Base-by-base conservation (phyloP, 768 basidiomycete species). In the Termitomyces sp. region DNA sequence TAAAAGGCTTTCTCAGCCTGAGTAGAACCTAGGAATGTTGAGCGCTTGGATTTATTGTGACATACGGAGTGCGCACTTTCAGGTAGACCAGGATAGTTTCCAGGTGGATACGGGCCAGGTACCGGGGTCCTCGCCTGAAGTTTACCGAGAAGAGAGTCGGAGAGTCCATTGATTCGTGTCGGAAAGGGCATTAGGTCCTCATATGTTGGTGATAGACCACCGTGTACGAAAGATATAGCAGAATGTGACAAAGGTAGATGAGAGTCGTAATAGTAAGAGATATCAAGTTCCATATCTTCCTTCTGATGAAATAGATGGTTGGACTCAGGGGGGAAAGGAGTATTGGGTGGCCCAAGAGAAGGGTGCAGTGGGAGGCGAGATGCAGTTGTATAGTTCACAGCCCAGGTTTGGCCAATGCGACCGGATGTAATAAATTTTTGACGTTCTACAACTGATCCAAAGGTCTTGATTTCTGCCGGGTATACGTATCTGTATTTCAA, bases 141-240 rank as follows among this genome's bases (percentile, higher is more conserved):
- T 68, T 86, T 91, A 50, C 63, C 64, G 23, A 99, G 74, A 31
- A 99, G 76, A 0, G 84, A 82, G 5, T 73, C 70, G 1, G 87
- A 86, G 37, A 98, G 66, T 4, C 77, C 74, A 67, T 98, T 99
- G 62, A 98, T 94, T 28, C 77, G 75, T 19, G 84, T 78, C 6
- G 96, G 92, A 71, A 93, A 97, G 0, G 95, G 94, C 7, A 81
- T 75, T 4, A 96, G 77, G 59, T 84, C 76, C 7, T 78, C 75
- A 62, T 92, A 96, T 1, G 83, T 78, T 7, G 91, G 87, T 3
- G 89, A 82, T 41, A 98, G 77, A 0, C 95, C 95, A 19, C 95
- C 96, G 59, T 98, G 97, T 2, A 96, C 90, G 69, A 98, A 98
- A 1, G 94, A 92, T 30, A 94, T 72, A 1, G 94, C 91, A 0